Base-by-base conservation (phyloP, 805 yeast species). In the Kregervanrija fluxuum region DNA sequence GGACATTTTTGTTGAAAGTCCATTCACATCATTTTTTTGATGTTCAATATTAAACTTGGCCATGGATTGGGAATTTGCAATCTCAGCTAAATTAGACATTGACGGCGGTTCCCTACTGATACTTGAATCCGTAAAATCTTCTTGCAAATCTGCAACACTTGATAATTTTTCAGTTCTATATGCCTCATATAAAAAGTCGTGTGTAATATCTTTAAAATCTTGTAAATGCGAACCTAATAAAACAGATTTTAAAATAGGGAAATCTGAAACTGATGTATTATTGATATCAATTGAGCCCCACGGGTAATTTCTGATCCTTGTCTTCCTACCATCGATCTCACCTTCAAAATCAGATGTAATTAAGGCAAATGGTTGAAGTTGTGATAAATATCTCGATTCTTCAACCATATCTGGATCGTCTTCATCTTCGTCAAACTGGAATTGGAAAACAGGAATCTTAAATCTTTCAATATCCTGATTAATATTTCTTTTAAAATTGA, bases 281-380 rank as follows among this genome's bases (percentile, higher is more conserved):
- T 69, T 69, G 45, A 77, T 74, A 56, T 77, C 80, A 42, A 77
- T 72, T 37, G 68, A 50, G 9, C 91, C 91, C 93, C 93, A 85
- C 30, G 91, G 90, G 55, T 85, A 85, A 45, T 70, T 66, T 67
- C 93, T 77, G 11, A 77, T 79, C 54, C 76, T 75, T 38, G 78
- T 70, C 30, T 63, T 60, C 43, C 64, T 59, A 13, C 86, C 86
- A 30, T 74, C 63, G 33, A 74, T 56, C 43, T 70, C 73, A 43
- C 67, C 69, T 50, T 75, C 77, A 34, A 71, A 73, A 57, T 82
- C 90, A 0, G 88, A 77, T 5, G 82, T 67, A 46, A 85, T 70
- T 9, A 85, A 69, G 1, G 95, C 82, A 67, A 85, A 85, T 3
- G 95, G 95, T 62, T 84, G 91, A 50, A 84, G 60, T 34, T 68